These are phyloP conservation scores for Beauveria bassiana DNA, from an alignment of 2,329 filamentous ascomycete genomes.

Conservation along the genomic window DNA sequence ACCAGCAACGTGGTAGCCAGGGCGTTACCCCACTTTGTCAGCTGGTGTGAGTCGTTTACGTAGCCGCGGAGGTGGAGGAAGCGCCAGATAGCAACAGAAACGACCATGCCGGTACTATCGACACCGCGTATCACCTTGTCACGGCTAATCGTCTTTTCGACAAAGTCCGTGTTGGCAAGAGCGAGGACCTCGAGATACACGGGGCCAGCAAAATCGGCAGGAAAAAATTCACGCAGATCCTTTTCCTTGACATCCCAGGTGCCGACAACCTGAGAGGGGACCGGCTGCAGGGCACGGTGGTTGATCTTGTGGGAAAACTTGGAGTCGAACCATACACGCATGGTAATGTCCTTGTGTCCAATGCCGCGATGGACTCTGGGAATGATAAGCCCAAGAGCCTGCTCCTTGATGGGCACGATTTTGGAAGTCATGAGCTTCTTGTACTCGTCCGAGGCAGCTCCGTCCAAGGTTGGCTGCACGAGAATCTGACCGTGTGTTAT, in stretches of 20 bases:
- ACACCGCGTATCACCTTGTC: slow-evolving; percentile 54
- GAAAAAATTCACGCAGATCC: slow-evolving; percentile 41
- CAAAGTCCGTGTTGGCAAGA: slow-evolving; percentile 62
- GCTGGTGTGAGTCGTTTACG: slow-evolving; percentile 65
- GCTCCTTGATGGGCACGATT: slow-evolving; percentile 66
- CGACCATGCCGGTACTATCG: slow-evolving; percentile 56
- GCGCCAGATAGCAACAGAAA: slow-evolving; percentile 72
- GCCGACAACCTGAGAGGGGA: slow-evolving; percentile 37
- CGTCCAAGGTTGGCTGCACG: slow-evolving; percentile 78
- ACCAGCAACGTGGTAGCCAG: slow-evolving; percentile 61
- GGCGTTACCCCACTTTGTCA: slow-evolving; percentile 79
- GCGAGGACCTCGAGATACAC: slow-evolving; percentile 56
- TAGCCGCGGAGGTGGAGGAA: slow-evolving; percentile 88
- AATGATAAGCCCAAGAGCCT: slow-evolving; percentile 70
- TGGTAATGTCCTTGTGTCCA: slow-evolving; percentile 66
- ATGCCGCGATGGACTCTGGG: slow-evolving; percentile 78
- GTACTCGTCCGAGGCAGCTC: slow-evolving; percentile 72
- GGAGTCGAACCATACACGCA: slow-evolving; percentile 78
- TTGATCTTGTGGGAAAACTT: slow-evolving; percentile 62
- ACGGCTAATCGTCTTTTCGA: slow-evolving; percentile 56
- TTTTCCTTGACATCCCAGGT: slow-evolving; percentile 69
- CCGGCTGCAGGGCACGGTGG: slow-evolving; percentile 42
- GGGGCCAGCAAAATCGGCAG: slow-evolving; percentile 32
- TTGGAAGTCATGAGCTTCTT: slow-evolving; percentile 67
- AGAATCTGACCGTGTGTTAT: slow-evolving; percentile 72